phyloP scores from a whole-genome alignment of 1,284 basidiomycete species.

The Tylopilus orsonianus region DNA sequence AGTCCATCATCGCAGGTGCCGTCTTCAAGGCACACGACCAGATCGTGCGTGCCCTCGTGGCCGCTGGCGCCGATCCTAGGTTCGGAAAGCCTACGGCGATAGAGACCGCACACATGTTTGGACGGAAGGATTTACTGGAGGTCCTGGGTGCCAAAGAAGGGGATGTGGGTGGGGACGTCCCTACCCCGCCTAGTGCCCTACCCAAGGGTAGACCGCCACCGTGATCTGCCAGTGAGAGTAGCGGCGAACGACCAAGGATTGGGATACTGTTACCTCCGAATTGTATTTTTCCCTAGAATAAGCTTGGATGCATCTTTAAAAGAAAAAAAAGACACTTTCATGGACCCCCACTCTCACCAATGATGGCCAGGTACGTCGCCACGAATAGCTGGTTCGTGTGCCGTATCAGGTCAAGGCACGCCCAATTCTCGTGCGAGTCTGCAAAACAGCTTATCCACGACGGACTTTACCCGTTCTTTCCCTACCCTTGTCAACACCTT shows the following conservation, averaged over 20 bases:
- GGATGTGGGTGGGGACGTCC: constrained; percentile 40
- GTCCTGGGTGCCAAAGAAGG: constrained; percentile 57
- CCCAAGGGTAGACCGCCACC: no score
- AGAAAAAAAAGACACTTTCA: not conserved
- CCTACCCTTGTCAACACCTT: no score
- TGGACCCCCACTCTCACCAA: not conserved
- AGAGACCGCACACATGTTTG: constrained; percentile 70
- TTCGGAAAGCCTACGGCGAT: constrained; percentile 73
- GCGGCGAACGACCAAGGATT: no score
- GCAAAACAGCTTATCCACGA: no score
- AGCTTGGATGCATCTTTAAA: not conserved
- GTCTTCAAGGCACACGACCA: constrained; percentile 74
- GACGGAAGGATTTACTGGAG: constrained; percentile 51
- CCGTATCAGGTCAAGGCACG: no score
- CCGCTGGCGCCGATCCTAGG: constrained; percentile 67
- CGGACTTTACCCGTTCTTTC: no score
- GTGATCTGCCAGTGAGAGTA: no score
- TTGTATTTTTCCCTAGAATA: not conserved
- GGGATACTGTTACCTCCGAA: not conserved
- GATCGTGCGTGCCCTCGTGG: constrained; percentile 60
- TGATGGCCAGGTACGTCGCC: constrained; percentile 1
- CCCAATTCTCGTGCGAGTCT: no score
- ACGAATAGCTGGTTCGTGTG: not conserved
- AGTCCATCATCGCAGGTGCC: constrained; percentile 81
- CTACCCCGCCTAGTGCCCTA: constrained; percentile 21